Percentiles rank a stretch among this genome's conserved stretches.
Conservation (phyloP, 2,329 filamentous ascomycete species). For the Cladosporium austrohemisphaericum region DNA sequence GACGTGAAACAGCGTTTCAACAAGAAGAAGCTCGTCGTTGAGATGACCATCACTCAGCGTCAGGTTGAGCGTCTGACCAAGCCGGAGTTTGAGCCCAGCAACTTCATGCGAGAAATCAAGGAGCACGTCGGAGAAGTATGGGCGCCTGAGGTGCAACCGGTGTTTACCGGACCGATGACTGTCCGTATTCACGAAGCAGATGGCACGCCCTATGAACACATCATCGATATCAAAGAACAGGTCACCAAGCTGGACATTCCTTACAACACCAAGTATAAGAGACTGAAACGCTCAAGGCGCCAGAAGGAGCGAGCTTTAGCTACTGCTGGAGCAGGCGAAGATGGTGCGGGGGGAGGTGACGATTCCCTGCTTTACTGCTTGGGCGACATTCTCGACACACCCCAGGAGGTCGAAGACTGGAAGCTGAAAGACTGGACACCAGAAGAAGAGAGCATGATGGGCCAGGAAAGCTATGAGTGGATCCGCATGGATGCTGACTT, state of each 20-base stretch:
- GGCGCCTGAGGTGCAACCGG: conserved; percentile 56
- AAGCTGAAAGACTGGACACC: conserved; percentile 82
- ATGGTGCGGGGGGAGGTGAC: conserved; percentile 49
- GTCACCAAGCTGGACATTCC: conserved; percentile 87
- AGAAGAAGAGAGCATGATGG: conserved; percentile 86
- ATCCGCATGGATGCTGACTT: conserved; percentile 97
- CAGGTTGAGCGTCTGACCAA: conserved; percentile 57
- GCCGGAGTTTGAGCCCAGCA: conserved; percentile 62
- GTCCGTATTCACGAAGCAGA: conserved; percentile 97
- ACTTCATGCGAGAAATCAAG: conserved; percentile 81
- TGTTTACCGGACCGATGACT: conserved; percentile 95
- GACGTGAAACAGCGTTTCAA: conserved; percentile 87
- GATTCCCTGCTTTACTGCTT: conserved; percentile 86
- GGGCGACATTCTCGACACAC: conserved; percentile 80
- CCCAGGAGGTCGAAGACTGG: conserved; percentile 81
- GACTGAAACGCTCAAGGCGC: conserved; percentile 80
- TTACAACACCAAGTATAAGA: conserved; percentile 99
- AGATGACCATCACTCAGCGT: conserved; percentile 80
- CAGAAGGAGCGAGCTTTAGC: conserved; percentile 73
- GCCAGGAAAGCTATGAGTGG: conserved; percentile 96
- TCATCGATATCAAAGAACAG: conserved; percentile 88
- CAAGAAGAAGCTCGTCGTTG: conserved; percentile 93
- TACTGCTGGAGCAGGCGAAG: conserved; percentile 59
- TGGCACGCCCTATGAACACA: conserved; percentile 96
- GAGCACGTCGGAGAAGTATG: conserved; percentile 70